Evolutionary conservation across 441 rosid genomes (phyloP), one percentile per base, ranked within the genome.

Genomic region (Bruguiera hainesii): DNA sequence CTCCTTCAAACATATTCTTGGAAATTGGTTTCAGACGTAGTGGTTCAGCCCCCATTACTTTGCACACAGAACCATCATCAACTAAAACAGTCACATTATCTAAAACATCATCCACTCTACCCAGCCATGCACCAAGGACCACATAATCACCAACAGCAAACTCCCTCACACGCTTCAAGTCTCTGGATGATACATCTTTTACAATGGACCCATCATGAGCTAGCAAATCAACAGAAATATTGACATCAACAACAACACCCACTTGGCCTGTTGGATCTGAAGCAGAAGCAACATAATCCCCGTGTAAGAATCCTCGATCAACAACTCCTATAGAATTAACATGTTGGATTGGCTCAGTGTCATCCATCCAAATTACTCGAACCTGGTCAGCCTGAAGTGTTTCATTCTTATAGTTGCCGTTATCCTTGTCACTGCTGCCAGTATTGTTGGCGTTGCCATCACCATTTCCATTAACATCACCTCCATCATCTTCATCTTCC

Each of bases 61-160:
- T 89, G 85, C 98, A 95, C 68, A 83, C 74, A 63, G 97, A 87
- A 75, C 99, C 95, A 84, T 95, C 99, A 83, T 92, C 99, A 76
- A 90, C 81, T 76, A 87, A 75, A 69, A 95, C 96, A 35, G 94
- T 95, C 72, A 95, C 95, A 78, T 90, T 90, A 78, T 95, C 99
- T 72, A 86, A 75, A 69, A 95, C 89, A 78, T 93, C 98, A 81
- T 90, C 93, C 76, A 95, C 77, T 82, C 96, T 84, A 71, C 99
- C 98, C 61, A 95, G 73, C 99, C 98, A 95, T 9, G 99, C 93
- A 42, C 96, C 96, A 71, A 80, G 84, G 73, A 92, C 88, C 72
- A 92, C 96, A 81, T 84, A 85, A 81, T 95, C 99, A 57, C 98
- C 99, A 66, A 82, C 81, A 63, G 85, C 72, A 63, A 96, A 87